A percentile compares a stretch with the other conserved stretches of the same genome.
phyloP scores from a whole-genome alignment of 495 filamentous ascomycete genomes.

The Glonium stellatum region DNA sequence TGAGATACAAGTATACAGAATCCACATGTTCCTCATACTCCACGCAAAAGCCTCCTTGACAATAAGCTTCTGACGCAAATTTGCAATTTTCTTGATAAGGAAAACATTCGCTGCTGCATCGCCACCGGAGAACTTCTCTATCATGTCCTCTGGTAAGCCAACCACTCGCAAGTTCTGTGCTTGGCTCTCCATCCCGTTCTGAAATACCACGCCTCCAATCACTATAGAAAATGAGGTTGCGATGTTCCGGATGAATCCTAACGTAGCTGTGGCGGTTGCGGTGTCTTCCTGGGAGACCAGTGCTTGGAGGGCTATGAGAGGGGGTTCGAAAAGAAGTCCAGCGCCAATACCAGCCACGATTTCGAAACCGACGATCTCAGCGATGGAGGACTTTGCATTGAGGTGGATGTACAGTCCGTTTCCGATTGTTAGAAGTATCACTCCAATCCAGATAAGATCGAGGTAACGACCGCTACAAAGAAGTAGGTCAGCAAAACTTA shows the following conservation, averaged over 20 bases:
- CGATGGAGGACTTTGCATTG: slow-evolving; percentile 36
- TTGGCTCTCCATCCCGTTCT: slow-evolving; percentile 50
- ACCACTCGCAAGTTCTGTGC: slow-evolving; percentile 37
- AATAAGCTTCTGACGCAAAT: slow-evolving; percentile 41
- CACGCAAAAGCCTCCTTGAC: slow-evolving; percentile 52
- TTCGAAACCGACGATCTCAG: slow-evolving; percentile 38
- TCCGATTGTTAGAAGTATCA: slow-evolving; percentile 43
- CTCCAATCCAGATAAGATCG: slow-evolving; percentile 48
- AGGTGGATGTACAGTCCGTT: slow-evolving; percentile 49
- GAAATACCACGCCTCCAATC: slow-evolving; percentile 39
- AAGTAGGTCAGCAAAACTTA: no score
- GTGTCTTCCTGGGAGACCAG: slow-evolving; percentile 31
- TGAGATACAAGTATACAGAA: slow-evolving; percentile 50
- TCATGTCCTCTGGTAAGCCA: slow-evolving; percentile 40
- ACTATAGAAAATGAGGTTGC: slow-evolving; percentile 32
- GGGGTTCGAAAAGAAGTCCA: slow-evolving; percentile 33
- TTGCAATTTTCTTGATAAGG: slow-evolving; percentile 39
- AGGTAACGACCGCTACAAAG: slow-evolving; percentile 47
- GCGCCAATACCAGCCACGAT: slow-evolving; percentile 32
- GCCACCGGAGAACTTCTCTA: slow-evolving; percentile 41
- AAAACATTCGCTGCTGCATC: slow-evolving; percentile 49
- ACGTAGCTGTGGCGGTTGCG: slow-evolving; percentile 34
- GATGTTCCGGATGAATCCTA: slow-evolving; percentile 31
- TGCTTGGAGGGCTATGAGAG: slow-evolving; percentile 34
- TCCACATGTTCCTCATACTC: slow-evolving; percentile 58